Evolutionary conservation across 2,329 filamentous ascomycete species (phyloP), one percentile per base, ranked within the genome.

Genomic region (Xylaria sp.): DNA sequence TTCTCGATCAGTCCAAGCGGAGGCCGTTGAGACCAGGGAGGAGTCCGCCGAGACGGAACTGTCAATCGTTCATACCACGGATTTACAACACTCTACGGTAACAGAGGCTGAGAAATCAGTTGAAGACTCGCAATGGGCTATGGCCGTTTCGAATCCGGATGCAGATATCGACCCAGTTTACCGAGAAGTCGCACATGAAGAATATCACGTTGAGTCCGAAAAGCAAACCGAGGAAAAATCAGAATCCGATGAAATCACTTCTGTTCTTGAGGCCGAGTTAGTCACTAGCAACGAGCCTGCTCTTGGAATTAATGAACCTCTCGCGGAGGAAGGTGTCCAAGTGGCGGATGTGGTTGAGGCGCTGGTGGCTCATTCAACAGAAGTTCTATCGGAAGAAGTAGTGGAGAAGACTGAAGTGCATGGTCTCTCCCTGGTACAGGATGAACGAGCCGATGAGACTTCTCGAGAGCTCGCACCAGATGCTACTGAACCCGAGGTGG

Each of bases 1-100:
- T 53, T 34, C 34, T 30, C 44, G 59, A 42, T 1, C 54, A 51
- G 55, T 57, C 42, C n/a, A 59, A 3, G 51, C 8, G 19, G 52
- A 60, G 49, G 46, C 44, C 23, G 23, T 30, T 30, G 23, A 30
- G 23, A 30, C 5, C 23, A 57, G 8, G 56, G 60, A 42, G 47
- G 52, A 13, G 39, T 53, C 54, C 50, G 23, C 49, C 19, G 34
- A 48, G n/a, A 54, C 60, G 16, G 59, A 62, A 39, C 39, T 57
- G 18, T 35, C 50, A 16, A 50, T 55, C 3, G 48, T 54, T n/a
- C 30, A 55, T 3, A 11, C 55, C 39, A 39, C 51, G 5, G 34
- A 59, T 54, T 39, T 50, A 10, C 48, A 46, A n/a, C 35, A 37
- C 7, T 44, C 53, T 1, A 37, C 39, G 8, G 37, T 42, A n/a